Base-by-base conservation (phyloP, 192 early-diverging fungal species). In the Backusella mclennaniae region DNA sequence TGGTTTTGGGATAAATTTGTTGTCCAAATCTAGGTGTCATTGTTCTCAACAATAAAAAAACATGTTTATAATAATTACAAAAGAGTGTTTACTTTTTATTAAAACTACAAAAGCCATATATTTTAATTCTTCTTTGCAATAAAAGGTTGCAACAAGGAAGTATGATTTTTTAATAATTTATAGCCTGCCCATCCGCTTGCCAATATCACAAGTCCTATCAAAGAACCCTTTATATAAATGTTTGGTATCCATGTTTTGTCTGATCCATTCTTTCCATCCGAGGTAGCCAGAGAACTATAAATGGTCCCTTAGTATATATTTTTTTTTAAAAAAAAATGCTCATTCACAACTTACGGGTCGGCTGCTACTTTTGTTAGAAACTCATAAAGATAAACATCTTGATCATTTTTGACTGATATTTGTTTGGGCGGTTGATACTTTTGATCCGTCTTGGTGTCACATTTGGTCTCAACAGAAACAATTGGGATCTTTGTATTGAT, bases 401-500 rank as follows among this genome's bases (percentile, higher is more conserved):
- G 89, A 11, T 87, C 83, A 26, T 93, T 87, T 77, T 95, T 94
- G 2, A 97, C 93, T 6, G 95, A 96, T 35, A 99, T 90, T 77
- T 92, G 93, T 7, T 98, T 84, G n/a, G 98, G 98, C 15, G 94
- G 84, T 80, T 77, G 85, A 69, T 73, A 49, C 19, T 49, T 49
- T 49, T 49, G 85, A 0, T 97, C 96, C 21, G 94, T 82, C 78
- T 99, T 96, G 29, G 90, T 83, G 67, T 99, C 98, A 75, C 95
- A 93, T 74, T 98, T 97, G 38, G 96, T 97, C 2, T 96, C 96
- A 53, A 99, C 95, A 86, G 96, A 96, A 3, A 98, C 91, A 26
- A 88, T 87, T 0, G 98, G 97, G 56, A 97, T 76, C 77, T 91
- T 84, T 7, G 19, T 84, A 66, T 95, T 94, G 29, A 98, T 79